Percentiles rank a stretch among this genome's conserved stretches.
phyloP scores from a whole-genome alignment of 768 basidiomycete species.

The Daedalea quercina region DNA sequence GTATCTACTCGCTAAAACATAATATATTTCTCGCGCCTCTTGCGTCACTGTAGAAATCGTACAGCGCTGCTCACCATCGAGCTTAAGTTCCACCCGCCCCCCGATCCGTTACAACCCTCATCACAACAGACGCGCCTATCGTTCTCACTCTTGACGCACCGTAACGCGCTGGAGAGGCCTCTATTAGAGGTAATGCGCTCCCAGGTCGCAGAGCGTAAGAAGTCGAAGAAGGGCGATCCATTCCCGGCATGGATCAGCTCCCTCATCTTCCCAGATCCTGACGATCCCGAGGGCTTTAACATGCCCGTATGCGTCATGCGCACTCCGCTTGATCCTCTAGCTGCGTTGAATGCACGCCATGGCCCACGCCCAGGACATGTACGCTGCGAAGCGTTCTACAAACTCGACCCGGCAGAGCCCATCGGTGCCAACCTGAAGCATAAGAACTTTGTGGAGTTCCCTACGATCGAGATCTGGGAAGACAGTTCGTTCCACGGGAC shows the following conservation, averaged over 20 bases:
- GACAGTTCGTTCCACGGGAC: conserved; percentile 51
- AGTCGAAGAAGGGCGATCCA: conserved; percentile 37
- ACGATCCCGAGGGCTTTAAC: conserved; percentile 49
- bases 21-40: not conserved
- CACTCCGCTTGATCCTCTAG: conserved; percentile 31
- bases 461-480: conserved; percentile 73
- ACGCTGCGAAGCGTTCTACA: conserved; percentile 39
- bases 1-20: conserved; percentile 3
- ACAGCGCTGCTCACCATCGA: conserved; percentile 67
- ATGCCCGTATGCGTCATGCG: conserved; percentile 57
- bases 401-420: conserved; percentile 43
- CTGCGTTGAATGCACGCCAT: conserved; percentile 14
- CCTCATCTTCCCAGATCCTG: conserved; percentile 45
- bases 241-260: conserved; percentile 49
- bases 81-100: conserved; percentile 57
- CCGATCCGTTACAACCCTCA: conserved; percentile 33
- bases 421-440: conserved; percentile 45
- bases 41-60: conserved; percentile 43
- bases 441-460: conserved; percentile 77
- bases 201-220: conserved; percentile 35
- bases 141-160: conserved; percentile 56
- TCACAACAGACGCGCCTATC: conserved; percentile 31
- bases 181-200: conserved; percentile 45
- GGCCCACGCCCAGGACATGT: conserved; percentile 17
- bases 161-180: conserved; percentile 43